Conservation (phyloP, 805 yeast genomes). For the Pichia deserticola region DNA sequence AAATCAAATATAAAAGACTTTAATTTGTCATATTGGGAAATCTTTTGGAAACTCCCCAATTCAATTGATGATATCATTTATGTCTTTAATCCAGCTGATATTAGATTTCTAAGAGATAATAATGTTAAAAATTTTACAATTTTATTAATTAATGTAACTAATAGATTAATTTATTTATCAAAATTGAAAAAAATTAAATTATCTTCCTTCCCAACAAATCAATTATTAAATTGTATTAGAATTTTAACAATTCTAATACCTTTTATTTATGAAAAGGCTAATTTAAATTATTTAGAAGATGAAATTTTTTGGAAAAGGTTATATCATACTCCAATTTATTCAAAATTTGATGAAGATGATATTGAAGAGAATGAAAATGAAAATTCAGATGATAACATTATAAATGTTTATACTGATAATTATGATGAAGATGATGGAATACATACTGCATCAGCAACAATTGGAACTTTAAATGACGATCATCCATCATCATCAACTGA, state of each 20-base stretch:
- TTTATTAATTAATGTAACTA: slow-evolving; percentile 37
- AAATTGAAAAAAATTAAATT: slow-evolving; percentile 20
- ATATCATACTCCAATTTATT: slow-evolving; percentile 1
- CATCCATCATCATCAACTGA: not conserved
- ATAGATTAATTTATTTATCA: slow-evolving; percentile 26
- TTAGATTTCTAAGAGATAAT: slow-evolving; percentile 50
- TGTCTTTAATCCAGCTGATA: slow-evolving; percentile 48
- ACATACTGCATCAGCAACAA: not conserved
- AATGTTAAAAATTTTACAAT: slow-evolving; percentile 51
- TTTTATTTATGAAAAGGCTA: slow-evolving; percentile 46
- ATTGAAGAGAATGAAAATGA: too few relatives aligned
- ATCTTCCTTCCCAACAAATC: slow-evolving; percentile 21
- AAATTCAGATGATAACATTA: not conserved
- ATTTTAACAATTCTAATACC: slow-evolving; percentile 62
- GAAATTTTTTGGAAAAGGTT: slow-evolving; percentile 38
- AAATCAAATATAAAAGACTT: slow-evolving; percentile 26
- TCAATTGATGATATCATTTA: slow-evolving; percentile 51
- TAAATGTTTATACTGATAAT: not conserved
- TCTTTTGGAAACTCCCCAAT: slow-evolving; percentile 42
- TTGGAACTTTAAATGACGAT: not conserved
- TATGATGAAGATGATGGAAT: not conserved
- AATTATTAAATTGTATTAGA: slow-evolving; percentile 55
- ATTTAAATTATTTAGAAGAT: slow-evolving; percentile 12
- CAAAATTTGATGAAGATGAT: not conserved
- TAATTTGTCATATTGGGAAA: slow-evolving; percentile 35